Evolutionary conservation across 371 early-diverging fungal species (phyloP), one percentile per base, ranked within the genome.

Genomic region (Mortierella sp.): DNA sequence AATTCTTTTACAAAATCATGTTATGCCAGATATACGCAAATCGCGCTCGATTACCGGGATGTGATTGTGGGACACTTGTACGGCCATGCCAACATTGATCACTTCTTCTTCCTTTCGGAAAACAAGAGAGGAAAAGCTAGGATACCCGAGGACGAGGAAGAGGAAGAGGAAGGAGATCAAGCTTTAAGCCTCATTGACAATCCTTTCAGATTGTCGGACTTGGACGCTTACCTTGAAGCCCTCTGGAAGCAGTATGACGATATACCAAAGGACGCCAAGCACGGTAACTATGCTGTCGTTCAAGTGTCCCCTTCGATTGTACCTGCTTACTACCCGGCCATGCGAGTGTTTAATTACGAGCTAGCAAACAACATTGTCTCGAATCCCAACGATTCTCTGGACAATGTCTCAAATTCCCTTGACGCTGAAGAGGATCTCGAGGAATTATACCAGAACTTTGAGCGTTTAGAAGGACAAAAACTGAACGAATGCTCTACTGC

Each of bases 21-120:
- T 69, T 85, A 89, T 62, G 69, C 70, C 15, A 83, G 78, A 17
- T 95, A 93, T 66, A 73, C 88, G 28, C 80, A 83, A 53, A 83
- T 93, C 29, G 84, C 93, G n/a, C 79, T 88, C 1, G 72, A 82
- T 43, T 89, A 86, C 81, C 75, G 86, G 72, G 89, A 93, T 65
- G 83, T 88, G 2, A 89, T 95, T 55, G 79, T 87, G 35, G 91
- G 92, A 13, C 93, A 93, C 77, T 86, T 94, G 64, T 94, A 86
- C 72, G 95, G 94, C 2, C 95, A 95, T 84, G 87, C 91, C 71
- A 95, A 95, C 83, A 91, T 90, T 83, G 95, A 95, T 69, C 89
- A 91, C 65, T 92, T 94, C 68, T 66, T 78, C 31, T 26, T 78
- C 22, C 56, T 78, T 31, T 69, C 78, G 66, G 63, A 82, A 68